Conservation (phyloP, 768 basidiomycete species). For the Auriculariales sp. region DNA sequence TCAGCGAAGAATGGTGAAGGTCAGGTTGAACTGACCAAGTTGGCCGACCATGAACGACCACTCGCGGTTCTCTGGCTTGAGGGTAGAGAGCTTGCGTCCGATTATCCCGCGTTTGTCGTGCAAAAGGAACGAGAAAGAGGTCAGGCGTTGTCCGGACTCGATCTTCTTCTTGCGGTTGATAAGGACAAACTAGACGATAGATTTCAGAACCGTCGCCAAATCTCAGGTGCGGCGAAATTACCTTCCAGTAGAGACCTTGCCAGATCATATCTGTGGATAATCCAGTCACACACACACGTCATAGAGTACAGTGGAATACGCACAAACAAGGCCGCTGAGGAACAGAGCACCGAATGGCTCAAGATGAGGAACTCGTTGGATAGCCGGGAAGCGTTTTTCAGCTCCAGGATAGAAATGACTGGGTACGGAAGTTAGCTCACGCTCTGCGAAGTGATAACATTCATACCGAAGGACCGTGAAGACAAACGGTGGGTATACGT, state of each 20-base stretch:
- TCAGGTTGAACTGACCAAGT: conserved; percentile 46
- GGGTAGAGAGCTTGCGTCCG: conserved; percentile 48
- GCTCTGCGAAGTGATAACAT: not conserved
- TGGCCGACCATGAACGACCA: conserved; percentile 75
- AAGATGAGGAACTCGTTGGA: conserved; percentile 53
- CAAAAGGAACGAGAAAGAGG: conserved; percentile 77
- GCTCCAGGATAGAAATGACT: conserved; percentile 85
- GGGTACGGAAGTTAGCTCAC: not conserved
- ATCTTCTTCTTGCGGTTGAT: conserved; percentile 83
- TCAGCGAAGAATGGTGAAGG: conserved; percentile 4
- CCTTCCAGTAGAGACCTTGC: conserved; percentile 93
- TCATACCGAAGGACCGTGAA: conserved; percentile 81
- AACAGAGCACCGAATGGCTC: conserved; percentile 58
- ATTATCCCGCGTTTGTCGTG: conserved; percentile 80
- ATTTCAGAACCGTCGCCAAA: not conserved
- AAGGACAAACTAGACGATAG: conserved; percentile 51
- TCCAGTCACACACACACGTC: conserved; percentile 8
- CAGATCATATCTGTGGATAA: conserved; percentile 63
- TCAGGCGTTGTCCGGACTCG: conserved; percentile 79
- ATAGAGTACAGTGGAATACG: conserved; percentile 17
- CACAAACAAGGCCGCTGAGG: conserved; percentile 73
- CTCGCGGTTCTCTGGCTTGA: conserved; percentile 50
- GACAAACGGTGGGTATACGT: conserved; percentile 83
- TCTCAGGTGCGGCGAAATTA: conserved; percentile 10
- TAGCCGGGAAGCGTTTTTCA: conserved; percentile 72